These are phyloP conservation scores for Aphanomyces euteiches DNA, from an alignment of 352 stramenopile species.

Conservation along the genomic window DNA sequence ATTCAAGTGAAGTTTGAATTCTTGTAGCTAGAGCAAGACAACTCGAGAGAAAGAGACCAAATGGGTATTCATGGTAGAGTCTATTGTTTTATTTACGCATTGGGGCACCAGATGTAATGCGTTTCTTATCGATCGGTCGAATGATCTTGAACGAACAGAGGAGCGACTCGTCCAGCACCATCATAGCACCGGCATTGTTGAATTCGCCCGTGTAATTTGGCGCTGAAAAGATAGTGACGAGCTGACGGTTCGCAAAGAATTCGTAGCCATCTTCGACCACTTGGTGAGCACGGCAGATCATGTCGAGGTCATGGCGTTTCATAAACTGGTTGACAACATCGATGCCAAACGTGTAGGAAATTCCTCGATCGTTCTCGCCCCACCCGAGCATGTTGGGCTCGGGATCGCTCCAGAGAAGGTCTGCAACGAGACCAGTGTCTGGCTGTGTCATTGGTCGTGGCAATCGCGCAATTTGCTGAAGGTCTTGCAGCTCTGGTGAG, in stretches of 20 bases:
- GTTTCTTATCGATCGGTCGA: slow-evolving; percentile 44
- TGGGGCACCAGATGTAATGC: not conserved
- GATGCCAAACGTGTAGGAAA: slow-evolving; percentile 98
- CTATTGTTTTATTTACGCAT: not conserved
- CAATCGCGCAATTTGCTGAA: slow-evolving; percentile 93
- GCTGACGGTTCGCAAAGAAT: slow-evolving; percentile 97
- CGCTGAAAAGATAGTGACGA: slow-evolving; percentile 99
- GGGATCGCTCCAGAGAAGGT: slow-evolving; percentile 98
- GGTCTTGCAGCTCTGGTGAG: slow-evolving; percentile 91
- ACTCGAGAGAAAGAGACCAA: too few species aligned
- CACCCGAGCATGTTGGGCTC: slow-evolving; percentile 99
- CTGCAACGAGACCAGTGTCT: slow-evolving; percentile 94
- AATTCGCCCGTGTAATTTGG: slow-evolving; percentile 99
- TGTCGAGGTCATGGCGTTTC: slow-evolving; percentile 95
- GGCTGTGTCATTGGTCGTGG: slow-evolving; percentile 88
- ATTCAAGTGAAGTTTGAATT: too few species aligned
- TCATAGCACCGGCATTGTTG: slow-evolving; percentile 79
- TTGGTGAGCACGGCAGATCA: slow-evolving; percentile 97
- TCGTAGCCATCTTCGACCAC: slow-evolving; percentile 99
- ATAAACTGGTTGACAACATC: slow-evolving; percentile 98
- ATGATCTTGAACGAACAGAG: slow-evolving; percentile 73
- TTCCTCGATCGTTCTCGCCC: slow-evolving; percentile 97
- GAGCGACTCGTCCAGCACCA: slow-evolving; percentile 67
- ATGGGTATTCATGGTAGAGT: not conserved
- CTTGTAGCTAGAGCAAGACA: too few species aligned